Base-by-base conservation (phyloP, 1,284 basidiomycete species). In the Leccinum fallax region DNA sequence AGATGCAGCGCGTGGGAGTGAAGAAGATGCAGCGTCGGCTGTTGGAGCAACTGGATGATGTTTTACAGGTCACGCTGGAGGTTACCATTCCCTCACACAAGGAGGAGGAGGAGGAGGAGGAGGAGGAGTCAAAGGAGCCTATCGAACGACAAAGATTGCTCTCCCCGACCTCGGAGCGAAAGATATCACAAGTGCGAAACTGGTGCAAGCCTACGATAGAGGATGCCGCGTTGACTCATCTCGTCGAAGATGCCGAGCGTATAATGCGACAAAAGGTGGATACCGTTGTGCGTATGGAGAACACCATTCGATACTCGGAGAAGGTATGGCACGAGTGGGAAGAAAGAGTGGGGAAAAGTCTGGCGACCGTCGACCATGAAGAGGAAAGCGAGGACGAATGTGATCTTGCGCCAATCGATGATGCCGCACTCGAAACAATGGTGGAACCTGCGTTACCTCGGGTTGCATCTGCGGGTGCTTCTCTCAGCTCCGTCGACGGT, bases 261-360 rank as follows among this genome's bases (percentile, higher is more conserved):
- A 85, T 97, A 40, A 92, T 97, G 82, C 85, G 93, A 40, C 88
- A 93, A 76, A 99, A 99, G 82, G 87, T 96, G 65, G 96, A 96
- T 77, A 95, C 92, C 64, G 93, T 98, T 54, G 94, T 95, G 62
- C 90, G 97, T 49, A 91, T 99, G 89, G 93, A 97, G 78, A 98
- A 98, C 74, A 98, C 95, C 26, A 97, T 99, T 67, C 85, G 94
- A 63, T 99, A 99, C 76, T 91, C 95, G 38, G 97, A 99, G 79
- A 97, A 97, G 78, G 93, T 98, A 28, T 89, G 97, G 76, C 90
- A 92, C 69, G 97, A 99, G 76, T 99, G 97, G 95, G 93, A 98
- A 74, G 92, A 93, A 74, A 89, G 88, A 69, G 92, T 98, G 30
- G 90, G 83, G 60, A 80, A 83, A 67, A 81, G 85, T 52, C 76